Evolutionary conservation across 768 basidiomycete genomes (phyloP).

Genomic region (Podaxis carcinomalis): DNA sequence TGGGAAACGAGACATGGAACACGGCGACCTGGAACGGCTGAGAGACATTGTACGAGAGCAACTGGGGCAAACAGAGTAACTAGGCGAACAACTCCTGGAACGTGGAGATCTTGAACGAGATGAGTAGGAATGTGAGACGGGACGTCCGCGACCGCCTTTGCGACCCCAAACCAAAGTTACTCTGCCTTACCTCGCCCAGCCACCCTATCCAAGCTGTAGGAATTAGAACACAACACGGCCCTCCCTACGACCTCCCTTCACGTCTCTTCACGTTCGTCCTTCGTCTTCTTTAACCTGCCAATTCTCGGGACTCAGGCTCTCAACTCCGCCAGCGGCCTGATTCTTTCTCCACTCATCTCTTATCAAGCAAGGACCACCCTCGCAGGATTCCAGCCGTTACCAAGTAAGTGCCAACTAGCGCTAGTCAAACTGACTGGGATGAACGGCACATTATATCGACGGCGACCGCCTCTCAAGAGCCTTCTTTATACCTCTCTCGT

Average conservation of each 20-base stretch:
- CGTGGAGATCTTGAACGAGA: constrained; percentile 47
- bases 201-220: too few relatives aligned
- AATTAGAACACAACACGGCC: too few relatives aligned
- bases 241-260: background rate
- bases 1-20: constrained; percentile 44
- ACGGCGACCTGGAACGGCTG: constrained; percentile 48
- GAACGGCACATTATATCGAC: background rate
- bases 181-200: too few relatives aligned
- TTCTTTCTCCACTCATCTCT: constrained; percentile 6
- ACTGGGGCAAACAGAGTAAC: constrained; percentile 77
- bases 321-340: background rate
- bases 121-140: background rate
- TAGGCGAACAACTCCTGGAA: constrained; percentile 53
- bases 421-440: background rate
- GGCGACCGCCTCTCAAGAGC: background rate
- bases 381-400: background rate
- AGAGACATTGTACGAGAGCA: constrained; percentile 54
- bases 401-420: background rate
- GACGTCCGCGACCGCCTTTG: background rate
- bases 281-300: background rate
- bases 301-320: background rate
- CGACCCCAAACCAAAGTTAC: background rate
- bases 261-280: background rate
- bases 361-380: constrained; percentile 7
- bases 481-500: background rate